Evolutionary conservation across 306 rosid genomes (phyloP).

Genomic region (peach (Prunus persica)): Prunus_persica_NCBIv2 NC_034009.1:38559001-38559500

Average conservation of each 20-base stretch:
- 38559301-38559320: constrained; percentile 82
- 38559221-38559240: constrained; percentile 92
- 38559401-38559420: constrained; percentile 81
- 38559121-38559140: neutral
- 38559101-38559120: too few relatives aligned
- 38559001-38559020: too few relatives aligned
- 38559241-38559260: constrained; percentile 64
- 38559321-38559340: constrained; percentile 84
- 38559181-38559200: constrained; percentile 66
- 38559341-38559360: constrained; percentile 85
- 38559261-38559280: constrained; percentile 84
- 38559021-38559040: too few relatives aligned
- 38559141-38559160: constrained; percentile 1
- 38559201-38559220: constrained; percentile 92
- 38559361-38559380: constrained; percentile 98
- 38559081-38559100: too few relatives aligned
- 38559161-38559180: constrained; percentile 69
- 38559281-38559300: constrained; percentile 65
- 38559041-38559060: too few relatives aligned
- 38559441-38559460: constrained; percentile 86
- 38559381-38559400: constrained; percentile 91
- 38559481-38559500: constrained; percentile 98
- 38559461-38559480: constrained; percentile 97
- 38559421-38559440: constrained; percentile 93
- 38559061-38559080: too few relatives aligned